Conservation (phyloP, 441 rosid genomes). For the Cnidoscolus chayamansa region DNA sequence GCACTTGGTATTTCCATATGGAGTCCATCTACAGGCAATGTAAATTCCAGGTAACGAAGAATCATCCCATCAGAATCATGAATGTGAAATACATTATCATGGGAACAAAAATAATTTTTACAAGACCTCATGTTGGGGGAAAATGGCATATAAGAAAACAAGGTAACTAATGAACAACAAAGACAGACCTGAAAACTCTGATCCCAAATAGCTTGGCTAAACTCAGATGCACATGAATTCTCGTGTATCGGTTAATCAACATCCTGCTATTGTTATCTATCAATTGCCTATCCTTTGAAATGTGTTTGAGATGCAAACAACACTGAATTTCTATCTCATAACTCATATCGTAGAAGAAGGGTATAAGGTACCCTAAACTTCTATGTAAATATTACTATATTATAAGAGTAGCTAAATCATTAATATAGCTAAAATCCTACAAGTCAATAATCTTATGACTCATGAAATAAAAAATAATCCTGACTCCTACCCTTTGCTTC, state of each 20-base stretch:
- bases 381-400: background rate
- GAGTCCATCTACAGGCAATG: slow-evolving; percentile 65
- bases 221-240: background rate
- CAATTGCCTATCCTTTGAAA: background rate
- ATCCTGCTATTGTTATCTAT: background rate
- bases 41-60: background rate
- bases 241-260: too few species aligned
- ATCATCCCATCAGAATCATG: background rate
- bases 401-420: background rate
- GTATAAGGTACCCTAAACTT: background rate
- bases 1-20: slow-evolving; percentile 86
- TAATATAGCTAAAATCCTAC: background rate
- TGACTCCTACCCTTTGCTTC: background rate
- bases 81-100: background rate
- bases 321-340: background rate
- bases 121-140: background rate
- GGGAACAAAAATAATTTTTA: background rate
- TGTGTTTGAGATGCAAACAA: background rate
- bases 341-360: background rate
- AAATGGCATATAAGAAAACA: background rate
- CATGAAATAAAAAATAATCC: too few species aligned
- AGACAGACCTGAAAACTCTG: background rate
- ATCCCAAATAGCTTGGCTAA: background rate
- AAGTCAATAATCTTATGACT: background rate
- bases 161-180: background rate